Conservation (phyloP, 768 basidiomycete species). For the Lactifluus piperatus region DNA sequence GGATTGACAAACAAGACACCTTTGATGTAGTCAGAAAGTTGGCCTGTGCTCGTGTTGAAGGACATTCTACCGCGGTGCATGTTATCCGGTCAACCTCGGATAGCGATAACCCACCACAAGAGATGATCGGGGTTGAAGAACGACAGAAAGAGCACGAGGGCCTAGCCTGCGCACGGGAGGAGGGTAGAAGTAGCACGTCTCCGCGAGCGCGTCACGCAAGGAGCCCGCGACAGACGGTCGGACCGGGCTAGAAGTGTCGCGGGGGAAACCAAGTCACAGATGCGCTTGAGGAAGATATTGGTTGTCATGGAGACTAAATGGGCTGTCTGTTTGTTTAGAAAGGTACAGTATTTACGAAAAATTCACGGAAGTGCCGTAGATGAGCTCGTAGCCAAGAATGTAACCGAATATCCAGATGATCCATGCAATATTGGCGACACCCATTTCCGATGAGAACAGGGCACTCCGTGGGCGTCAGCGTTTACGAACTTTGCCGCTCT, state of each 20-base stretch:
- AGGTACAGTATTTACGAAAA: no score
- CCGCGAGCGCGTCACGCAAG: constrained; percentile 54
- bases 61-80: constrained; percentile 60
- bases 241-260: constrained; percentile 35
- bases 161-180: constrained; percentile 73
- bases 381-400: constrained; percentile 65
- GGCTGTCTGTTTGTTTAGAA: constrained; percentile 42
- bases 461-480: constrained; percentile 56
- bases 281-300: constrained; percentile 72
- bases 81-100: constrained; percentile 36
- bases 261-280: constrained; percentile 62
- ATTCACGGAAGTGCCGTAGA: constrained; percentile 78
- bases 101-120: constrained; percentile 37
- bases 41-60: constrained; percentile 55
- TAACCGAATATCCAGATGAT: constrained; percentile 63
- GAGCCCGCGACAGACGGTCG: constrained; percentile 17
- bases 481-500: constrained; percentile 73
- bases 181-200: constrained; percentile 82
- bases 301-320: constrained; percentile 69
- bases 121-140: constrained; percentile 41
- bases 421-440: constrained; percentile 81
- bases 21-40: constrained; percentile 66
- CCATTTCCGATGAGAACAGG: constrained; percentile 73
- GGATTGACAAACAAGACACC: constrained; percentile 74
- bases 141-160: constrained; percentile 59